Evolutionary conservation across 108 stramenopile genomes (phyloP).

Genomic region (Craspedostauros australis): DNA sequence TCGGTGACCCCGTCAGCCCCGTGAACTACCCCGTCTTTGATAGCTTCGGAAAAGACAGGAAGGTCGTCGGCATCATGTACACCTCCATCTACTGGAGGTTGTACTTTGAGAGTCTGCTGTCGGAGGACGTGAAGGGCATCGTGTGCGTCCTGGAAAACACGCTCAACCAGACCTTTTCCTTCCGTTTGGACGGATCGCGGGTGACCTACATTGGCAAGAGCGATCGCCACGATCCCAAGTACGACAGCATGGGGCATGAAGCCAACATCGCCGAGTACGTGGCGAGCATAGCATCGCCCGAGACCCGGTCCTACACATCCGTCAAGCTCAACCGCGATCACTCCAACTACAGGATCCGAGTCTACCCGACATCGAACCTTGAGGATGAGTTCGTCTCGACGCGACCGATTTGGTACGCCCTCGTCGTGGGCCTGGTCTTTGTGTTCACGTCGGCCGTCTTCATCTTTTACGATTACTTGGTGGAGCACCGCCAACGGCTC

Average conservation of each 20-base stretch:
- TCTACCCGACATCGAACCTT: conserved; percentile 1
- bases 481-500: conserved; percentile 36
- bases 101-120: conserved; percentile 19
- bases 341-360: conserved; percentile 6
- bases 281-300: no score
- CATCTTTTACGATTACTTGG: conserved; percentile 46
- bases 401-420: no score
- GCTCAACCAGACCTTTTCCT: not conserved
- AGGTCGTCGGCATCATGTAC: conserved; percentile 27
- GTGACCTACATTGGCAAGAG: not conserved
- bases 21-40: not conserved
- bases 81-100: conserved; percentile 37
- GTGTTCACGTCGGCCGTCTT: conserved; percentile 36
- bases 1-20: not conserved
- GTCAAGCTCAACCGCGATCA: no score
- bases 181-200: not conserved
- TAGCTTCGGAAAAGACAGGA: not conserved
- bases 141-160: conserved; percentile 28
- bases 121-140: conserved; percentile 37
- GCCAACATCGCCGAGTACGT: no score
- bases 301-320: no score
- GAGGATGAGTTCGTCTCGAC: conserved; percentile 6
- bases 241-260: not conserved
- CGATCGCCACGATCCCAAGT: not conserved
- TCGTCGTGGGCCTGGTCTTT: no score